Evolutionary conservation across 2,329 filamentous ascomycete genomes (phyloP).

Genomic region (Penicillium hordei): DNA sequence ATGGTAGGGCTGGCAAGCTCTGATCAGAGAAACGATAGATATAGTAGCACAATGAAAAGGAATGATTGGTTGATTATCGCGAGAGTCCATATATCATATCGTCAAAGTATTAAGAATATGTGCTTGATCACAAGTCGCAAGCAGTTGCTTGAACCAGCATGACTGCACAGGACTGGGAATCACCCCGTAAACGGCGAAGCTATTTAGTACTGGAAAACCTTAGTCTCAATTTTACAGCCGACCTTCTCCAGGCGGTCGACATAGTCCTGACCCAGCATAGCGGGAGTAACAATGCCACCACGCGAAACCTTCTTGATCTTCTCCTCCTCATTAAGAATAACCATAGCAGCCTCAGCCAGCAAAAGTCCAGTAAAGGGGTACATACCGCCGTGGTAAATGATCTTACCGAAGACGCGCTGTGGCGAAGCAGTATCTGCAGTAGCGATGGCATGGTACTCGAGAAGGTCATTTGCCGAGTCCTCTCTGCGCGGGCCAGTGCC

Average conservation of each 20-base stretch:
- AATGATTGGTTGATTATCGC: slow-evolving; percentile 2
- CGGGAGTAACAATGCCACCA: slow-evolving; percentile 51
- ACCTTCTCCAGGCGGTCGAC: slow-evolving; percentile 47
- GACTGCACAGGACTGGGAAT: not conserved
- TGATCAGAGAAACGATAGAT: slow-evolving; percentile 23
- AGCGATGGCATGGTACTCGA: slow-evolving; percentile 49
- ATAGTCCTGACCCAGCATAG: slow-evolving; percentile 49
- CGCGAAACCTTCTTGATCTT: slow-evolving; percentile 43
- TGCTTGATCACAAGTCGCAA: not conserved
- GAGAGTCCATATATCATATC: not conserved
- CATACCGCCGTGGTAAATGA: slow-evolving; percentile 44
- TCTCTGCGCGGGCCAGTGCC: slow-evolving; percentile 52
- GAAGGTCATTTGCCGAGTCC: slow-evolving; percentile 37
- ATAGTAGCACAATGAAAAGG: not conserved
- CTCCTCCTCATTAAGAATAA: slow-evolving; percentile 45
- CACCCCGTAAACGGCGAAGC: not conserved
- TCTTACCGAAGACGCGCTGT: slow-evolving; percentile 44
- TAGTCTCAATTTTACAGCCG: slow-evolving; percentile 44
- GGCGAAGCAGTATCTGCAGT: slow-evolving; percentile 39
- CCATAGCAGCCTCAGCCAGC: slow-evolving; percentile 47
- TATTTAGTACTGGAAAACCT: slow-evolving; percentile 34
- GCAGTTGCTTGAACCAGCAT: not conserved
- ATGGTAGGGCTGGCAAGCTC: slow-evolving; percentile 45
- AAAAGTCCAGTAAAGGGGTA: slow-evolving; percentile 48
- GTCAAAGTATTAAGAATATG: not conserved